Base-by-base conservation (phyloP, 805 yeast genomes). In the Kurtzmaniella fragi region DNA sequence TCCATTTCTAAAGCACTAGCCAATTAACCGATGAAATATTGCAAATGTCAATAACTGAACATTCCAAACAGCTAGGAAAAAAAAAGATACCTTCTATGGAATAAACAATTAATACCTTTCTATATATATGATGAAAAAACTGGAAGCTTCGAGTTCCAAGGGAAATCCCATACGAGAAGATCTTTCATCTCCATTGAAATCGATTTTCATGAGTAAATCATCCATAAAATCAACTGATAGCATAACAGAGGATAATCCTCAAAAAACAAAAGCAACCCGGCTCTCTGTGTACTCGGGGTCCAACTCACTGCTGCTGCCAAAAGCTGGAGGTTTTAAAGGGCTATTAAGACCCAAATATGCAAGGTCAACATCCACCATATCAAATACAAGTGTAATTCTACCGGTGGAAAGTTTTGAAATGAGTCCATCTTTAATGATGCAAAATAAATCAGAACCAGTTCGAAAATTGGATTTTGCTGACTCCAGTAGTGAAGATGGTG, bases 401-500 rank as follows among this genome's bases (percentile, higher is more conserved):
- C 13, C 31, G 15, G 15, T 28, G 31, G 15, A 28, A 10, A 12
- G 15, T 28, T 13, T 28, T n/a, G 15, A 28, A 28, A 13, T 28
- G 31, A 28, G 15, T 12, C 31, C 31, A 28, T 28, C 13, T 28
- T 28, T 13, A 12, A 5, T 28, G 9, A n/a, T 13, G 15, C 13
- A 28, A 12, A 28, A 28, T 9, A 44, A 49, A 7, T 41, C 47
- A 4, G 47, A 46, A 32, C 54, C 48, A 20, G 42, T 55, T 26
- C 48, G 50, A 5, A 39, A 62, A 17, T 61, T 55, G 9, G 72
- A 66, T 32, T 64, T 67, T 46, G 72, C 72, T 13, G 73, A 67
- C 45, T 57, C 70, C n/a, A 47, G 58, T 2, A 48, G 56, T 1
- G 46, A 38, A 16, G 52, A 47, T 30, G 47, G 47, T 4, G 59